phyloP scores from a whole-genome alignment of 2,329 filamentous ascomycete genomes.

The Aureobasidium vineae region DNA sequence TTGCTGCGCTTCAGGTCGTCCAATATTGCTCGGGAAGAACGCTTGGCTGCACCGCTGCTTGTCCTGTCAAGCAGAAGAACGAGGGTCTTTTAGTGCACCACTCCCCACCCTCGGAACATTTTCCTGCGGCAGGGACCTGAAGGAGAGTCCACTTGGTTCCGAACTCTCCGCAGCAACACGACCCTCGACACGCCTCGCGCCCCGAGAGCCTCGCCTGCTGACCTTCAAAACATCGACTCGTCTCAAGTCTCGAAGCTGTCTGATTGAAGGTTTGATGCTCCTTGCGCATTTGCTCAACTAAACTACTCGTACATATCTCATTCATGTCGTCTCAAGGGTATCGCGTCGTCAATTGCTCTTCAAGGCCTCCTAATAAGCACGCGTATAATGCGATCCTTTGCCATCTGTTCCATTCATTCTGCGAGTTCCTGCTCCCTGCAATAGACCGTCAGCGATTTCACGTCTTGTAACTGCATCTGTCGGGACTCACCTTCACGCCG shows the following conservation, averaged over 20 bases:
- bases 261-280: conserved; percentile 17
- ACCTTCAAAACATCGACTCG: background rate
- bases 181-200: conserved; percentile 4
- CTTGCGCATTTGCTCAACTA: conserved; percentile 14
- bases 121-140: conserved; percentile 4
- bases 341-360: background rate
- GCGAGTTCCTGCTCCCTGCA: conserved; percentile 38
- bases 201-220: background rate
- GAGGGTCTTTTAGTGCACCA: background rate
- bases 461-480: background rate
- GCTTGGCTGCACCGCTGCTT: background rate
- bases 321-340: conserved; percentile 16
- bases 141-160: background rate
- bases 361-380: conserved; percentile 15
- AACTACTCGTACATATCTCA: conserved; percentile 23
- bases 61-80: background rate
- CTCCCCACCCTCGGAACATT: conserved; percentile 6
- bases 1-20: background rate
- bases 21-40: background rate
- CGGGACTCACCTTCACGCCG: conserved; percentile 61
- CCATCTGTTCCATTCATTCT: conserved; percentile 40
- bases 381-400: conserved; percentile 31
- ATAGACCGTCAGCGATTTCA: conserved; percentile 13
- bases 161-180: conserved; percentile 17
- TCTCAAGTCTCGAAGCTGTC: conserved; percentile 10